Conservation (phyloP, 2,329 filamentous ascomycete species). For the Graphium sp. region DNA sequence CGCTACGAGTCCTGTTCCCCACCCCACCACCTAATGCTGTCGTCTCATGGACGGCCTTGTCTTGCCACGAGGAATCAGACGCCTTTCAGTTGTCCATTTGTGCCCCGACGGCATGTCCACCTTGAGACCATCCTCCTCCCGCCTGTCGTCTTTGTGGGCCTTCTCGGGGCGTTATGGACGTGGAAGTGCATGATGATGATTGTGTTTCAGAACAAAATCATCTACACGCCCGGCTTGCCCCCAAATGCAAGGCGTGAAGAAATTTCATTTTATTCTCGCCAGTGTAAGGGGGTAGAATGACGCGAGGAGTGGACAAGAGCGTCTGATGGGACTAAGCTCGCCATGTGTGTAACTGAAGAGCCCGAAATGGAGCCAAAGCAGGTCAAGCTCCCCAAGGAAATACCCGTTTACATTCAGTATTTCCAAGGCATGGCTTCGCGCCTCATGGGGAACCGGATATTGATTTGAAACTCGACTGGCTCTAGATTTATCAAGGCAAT, state of each 20-base stretch:
- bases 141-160: slow-evolving; percentile 47
- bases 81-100: too few species aligned
- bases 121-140: slow-evolving; percentile 35
- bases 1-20: too few species aligned
- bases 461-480: slow-evolving; percentile 8
- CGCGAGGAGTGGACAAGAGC: slow-evolving; percentile 42
- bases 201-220: slow-evolving; percentile 64
- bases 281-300: slow-evolving; percentile 50
- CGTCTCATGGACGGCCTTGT: too few species aligned
- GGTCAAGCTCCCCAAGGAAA: slow-evolving; percentile 4
- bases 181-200: slow-evolving; percentile 61
- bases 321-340: slow-evolving; percentile 48
- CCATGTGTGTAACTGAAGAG: slow-evolving; percentile 35
- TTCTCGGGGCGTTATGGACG: slow-evolving; percentile 47
- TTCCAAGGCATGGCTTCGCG: slow-evolving; percentile 31
- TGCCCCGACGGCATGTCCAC: too few species aligned
- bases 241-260: slow-evolving; percentile 52
- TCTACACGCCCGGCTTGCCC: slow-evolving; percentile 64
- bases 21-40: too few species aligned
- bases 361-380: slow-evolving; percentile 4
- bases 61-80: too few species aligned
- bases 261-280: slow-evolving; percentile 42
- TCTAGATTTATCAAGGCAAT: slow-evolving; percentile 25
- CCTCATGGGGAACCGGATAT: slow-evolving; percentile 3
- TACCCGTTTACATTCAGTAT: slow-evolving; percentile 36